phyloP scores from a whole-genome alignment of 257 asterid genomes.

The Salvia rosmarinus region DNA sequence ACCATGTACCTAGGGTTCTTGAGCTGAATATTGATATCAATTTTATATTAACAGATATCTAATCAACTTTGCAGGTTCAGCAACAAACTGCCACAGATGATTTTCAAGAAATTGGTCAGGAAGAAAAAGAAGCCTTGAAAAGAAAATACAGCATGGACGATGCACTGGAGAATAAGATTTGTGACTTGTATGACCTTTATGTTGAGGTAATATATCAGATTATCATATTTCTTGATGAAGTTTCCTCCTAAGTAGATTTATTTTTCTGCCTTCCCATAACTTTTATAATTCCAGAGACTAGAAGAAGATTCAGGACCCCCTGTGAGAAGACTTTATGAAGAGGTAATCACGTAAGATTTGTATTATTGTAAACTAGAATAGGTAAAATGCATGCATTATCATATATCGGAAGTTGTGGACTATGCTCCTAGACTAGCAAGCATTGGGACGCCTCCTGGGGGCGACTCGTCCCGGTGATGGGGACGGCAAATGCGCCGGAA shows the following conservation, averaged over 20 bases:
- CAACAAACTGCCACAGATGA: slow-evolving; percentile 72
- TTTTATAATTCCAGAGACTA: slow-evolving; percentile 57
- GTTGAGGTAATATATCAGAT: slow-evolving; percentile 61
- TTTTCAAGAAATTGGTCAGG: slow-evolving; percentile 68
- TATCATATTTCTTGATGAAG: not conserved
- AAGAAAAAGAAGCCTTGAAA: slow-evolving; percentile 69
- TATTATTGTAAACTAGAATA: slow-evolving; percentile 20
- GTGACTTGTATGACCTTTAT: slow-evolving; percentile 82
- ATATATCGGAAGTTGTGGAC: not conserved
- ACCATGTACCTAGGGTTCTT: slow-evolving; percentile 4
- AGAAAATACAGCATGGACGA: slow-evolving; percentile 76
- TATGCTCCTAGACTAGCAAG: not conserved
- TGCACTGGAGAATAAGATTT: slow-evolving; percentile 78
- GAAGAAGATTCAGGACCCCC: slow-evolving; percentile 97
- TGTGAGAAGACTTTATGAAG: slow-evolving; percentile 87
- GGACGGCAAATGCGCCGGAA: too few relatives aligned
- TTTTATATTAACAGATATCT: slow-evolving; percentile 22
- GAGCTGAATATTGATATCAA: slow-evolving; percentile 19
- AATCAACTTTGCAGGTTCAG: slow-evolving; percentile 59
- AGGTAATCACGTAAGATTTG: slow-evolving; percentile 56
- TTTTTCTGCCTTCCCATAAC: slow-evolving; percentile 30
- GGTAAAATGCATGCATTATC: slow-evolving; percentile 18
- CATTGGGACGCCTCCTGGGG: too few relatives aligned
- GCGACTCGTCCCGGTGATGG: too few relatives aligned
- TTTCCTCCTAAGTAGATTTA: not conserved